Evolutionary conservation across 148 eudicot genomes (phyloP).

Genomic region (Rhododendron kiyosumense): DNA sequence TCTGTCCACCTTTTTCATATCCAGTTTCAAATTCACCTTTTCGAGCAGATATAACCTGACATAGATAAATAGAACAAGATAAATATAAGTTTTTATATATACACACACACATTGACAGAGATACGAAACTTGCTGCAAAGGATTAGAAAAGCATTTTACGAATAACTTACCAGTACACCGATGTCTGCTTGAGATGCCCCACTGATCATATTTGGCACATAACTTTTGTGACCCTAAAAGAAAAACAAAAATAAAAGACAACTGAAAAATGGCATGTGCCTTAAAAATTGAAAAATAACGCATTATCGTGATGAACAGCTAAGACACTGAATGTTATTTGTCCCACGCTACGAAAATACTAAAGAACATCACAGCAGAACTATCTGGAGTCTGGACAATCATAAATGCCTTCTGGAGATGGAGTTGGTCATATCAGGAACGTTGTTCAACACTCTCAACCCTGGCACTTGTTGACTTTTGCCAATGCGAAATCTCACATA

Average conservation of each 20-base stretch:
- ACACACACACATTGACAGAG: background rate
- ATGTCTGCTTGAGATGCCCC: constrained; percentile 99
- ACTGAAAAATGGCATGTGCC: background rate
- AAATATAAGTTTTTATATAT: background rate
- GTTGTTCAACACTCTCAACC: background rate
- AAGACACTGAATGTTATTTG: background rate
- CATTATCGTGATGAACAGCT: background rate
- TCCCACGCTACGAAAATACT: background rate
- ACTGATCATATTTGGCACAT: constrained; percentile 97
- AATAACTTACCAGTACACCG: constrained; percentile 68
- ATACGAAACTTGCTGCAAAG: background rate
- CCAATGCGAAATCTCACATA: background rate
- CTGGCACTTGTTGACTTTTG: background rate
- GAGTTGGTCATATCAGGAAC: background rate
- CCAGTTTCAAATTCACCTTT: constrained; percentile 99
- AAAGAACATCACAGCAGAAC: background rate
- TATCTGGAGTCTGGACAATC: background rate
- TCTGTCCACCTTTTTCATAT: constrained; percentile 96
- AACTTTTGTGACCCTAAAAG: constrained; percentile 97
- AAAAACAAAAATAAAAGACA: background rate
- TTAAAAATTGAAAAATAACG: background rate
- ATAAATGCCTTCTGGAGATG: background rate
- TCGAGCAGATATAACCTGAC: constrained; percentile 92
- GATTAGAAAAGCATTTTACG: background rate
- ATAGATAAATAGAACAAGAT: background rate